These are phyloP conservation scores for Chaetomiaceae sp. DNA, from an alignment of 2,329 filamentous ascomycete species.

Conservation along the genomic window DNA sequence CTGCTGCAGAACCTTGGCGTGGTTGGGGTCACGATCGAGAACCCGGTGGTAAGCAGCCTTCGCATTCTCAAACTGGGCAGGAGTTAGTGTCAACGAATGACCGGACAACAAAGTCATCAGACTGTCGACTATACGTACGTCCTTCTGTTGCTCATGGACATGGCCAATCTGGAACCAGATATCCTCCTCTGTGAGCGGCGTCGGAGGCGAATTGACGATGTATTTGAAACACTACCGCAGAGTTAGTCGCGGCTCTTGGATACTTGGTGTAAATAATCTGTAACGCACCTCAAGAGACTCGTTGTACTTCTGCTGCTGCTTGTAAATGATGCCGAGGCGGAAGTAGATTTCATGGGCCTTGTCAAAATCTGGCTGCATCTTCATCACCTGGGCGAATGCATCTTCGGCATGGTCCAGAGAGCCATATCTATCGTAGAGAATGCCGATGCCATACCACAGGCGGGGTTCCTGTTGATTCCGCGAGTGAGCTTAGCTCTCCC, in stretches of 20 bases:
- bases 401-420: slow-evolving; percentile 96
- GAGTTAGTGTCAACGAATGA: slow-evolving; percentile 18
- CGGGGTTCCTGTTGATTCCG: slow-evolving; percentile 68
- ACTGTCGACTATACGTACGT: slow-evolving; percentile 57
- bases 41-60: slow-evolving; percentile 91
- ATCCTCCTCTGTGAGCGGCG: slow-evolving; percentile 90
- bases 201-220: slow-evolving; percentile 88
- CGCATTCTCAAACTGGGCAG: slow-evolving; percentile 77
- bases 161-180: slow-evolving; percentile 99
- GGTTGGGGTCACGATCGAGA: slow-evolving; percentile 87
- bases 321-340: slow-evolving; percentile 98
- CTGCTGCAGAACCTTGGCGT: slow-evolving; percentile 97
- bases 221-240: slow-evolving; percentile 84
- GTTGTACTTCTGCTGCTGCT: slow-evolving; percentile 90
- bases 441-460: slow-evolving; percentile 98
- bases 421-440: slow-evolving; percentile 93
- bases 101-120: not conserved
- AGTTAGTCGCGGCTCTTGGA: slow-evolving; percentile 25
- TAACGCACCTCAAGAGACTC: slow-evolving; percentile 79
- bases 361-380: slow-evolving; percentile 94
- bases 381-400: slow-evolving; percentile 97
- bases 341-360: slow-evolving; percentile 99
- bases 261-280: not conserved
- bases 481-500: no score
- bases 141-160: slow-evolving; percentile 97